phyloP scores from a whole-genome alignment of 768 basidiomycete species.

The Trametes maxima region DNA sequence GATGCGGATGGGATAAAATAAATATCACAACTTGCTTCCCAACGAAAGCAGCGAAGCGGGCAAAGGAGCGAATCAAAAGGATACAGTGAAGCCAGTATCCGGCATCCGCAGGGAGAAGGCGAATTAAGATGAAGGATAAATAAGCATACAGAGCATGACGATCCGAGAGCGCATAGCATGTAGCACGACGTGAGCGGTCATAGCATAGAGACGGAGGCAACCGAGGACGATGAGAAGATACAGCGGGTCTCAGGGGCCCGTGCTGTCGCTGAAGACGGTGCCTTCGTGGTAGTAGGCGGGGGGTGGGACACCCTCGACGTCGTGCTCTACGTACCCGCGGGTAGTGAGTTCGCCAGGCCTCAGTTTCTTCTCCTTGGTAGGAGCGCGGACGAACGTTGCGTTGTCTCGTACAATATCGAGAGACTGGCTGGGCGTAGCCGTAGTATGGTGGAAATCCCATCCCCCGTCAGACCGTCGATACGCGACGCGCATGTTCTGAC shows the following conservation, averaged over 20 bases:
- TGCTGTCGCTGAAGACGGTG: conserved; percentile 21
- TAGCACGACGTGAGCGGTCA: conserved; percentile 8
- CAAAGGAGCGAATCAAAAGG: not conserved
- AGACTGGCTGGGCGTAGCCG: conserved; percentile 5
- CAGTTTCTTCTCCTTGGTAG: conserved; percentile 24
- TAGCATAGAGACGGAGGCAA: not conserved
- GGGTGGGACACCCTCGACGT: conserved; percentile 21
- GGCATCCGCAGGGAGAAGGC: conserved; percentile 4
- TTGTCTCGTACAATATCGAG: conserved; percentile 20
- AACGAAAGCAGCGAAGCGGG: not conserved
- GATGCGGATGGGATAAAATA: conserved; percentile 10
- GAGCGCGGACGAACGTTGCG: conserved; percentile 9
- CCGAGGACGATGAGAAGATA: not conserved
- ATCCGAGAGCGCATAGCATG: conserved; percentile 17
- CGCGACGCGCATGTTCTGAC: conserved; percentile 61
- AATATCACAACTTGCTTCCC: not conserved
- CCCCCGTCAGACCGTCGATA: conserved; percentile 53
- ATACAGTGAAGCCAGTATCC: conserved; percentile 6
- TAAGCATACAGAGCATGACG: conserved; percentile 18
- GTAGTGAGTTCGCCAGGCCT: conserved; percentile 27
- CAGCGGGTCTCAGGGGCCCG: not conserved
- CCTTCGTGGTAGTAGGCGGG: conserved; percentile 20
- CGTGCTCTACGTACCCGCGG: conserved; percentile 26
- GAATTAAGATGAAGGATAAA: conserved; percentile 6
- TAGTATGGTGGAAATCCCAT: conserved; percentile 51